phyloP scores from a whole-genome alignment of 352 stramenopile species.

The Plasmopara muralis region DNA sequence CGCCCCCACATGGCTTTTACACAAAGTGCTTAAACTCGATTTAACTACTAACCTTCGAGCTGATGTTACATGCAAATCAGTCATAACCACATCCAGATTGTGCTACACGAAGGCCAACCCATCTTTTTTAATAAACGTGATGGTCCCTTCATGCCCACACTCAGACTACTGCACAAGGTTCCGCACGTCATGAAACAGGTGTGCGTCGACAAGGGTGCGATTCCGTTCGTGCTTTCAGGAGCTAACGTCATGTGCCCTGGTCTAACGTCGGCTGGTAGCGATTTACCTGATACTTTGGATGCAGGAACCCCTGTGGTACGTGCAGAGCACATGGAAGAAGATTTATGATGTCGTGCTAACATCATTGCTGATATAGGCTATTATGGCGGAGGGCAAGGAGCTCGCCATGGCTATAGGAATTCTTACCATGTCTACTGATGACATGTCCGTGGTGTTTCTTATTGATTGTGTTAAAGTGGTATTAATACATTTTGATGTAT shows the following conservation, averaged over 20 bases:
- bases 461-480: not conserved
- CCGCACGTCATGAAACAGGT: conserved; percentile 91
- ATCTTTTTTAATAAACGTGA: conserved; percentile 96
- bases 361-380: conserved; percentile 41
- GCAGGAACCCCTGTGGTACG: conserved; percentile 81
- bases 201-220: conserved; percentile 95
- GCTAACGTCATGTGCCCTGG: conserved; percentile 99
- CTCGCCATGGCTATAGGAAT: conserved; percentile 94
- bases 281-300: conserved; percentile 87
- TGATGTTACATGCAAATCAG: conserved; percentile 35
- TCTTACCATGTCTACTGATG: conserved; percentile 93
- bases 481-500: not conserved
- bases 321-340: conserved; percentile 1
- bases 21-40: too few species aligned
- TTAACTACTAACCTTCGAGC: not conserved
- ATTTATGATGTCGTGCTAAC: not conserved
- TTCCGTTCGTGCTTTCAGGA: conserved; percentile 96
- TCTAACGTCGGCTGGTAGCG: conserved; percentile 91
- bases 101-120: conserved; percentile 86
- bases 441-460: conserved; percentile 78
- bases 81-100: conserved; percentile 86
- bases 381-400: conserved; percentile 98
- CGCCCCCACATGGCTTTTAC: conserved; percentile 21
- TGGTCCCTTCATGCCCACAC: conserved; percentile 94
- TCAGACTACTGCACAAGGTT: conserved; percentile 93